These are phyloP conservation scores for Phyllostachys edulis DNA, from an alignment of 176 grass and related monocot genomes.

Conservation along the genomic window DNA sequence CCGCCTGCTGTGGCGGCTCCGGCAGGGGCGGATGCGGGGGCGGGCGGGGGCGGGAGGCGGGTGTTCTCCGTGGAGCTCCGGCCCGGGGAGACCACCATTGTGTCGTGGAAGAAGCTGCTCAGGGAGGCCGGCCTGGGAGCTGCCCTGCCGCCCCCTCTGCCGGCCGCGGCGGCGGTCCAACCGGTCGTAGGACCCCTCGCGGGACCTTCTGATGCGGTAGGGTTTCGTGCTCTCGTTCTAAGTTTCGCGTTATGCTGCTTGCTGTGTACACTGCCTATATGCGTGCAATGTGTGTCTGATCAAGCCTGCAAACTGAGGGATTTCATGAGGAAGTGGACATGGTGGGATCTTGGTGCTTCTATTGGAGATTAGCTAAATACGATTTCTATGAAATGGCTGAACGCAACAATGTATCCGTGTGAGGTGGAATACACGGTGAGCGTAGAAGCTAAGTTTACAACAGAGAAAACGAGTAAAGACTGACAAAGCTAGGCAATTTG, in stretches of 20 bases:
- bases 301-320: neutral
- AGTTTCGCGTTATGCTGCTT: neutral
- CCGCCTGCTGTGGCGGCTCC: neutral
- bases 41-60: constrained; percentile 12
- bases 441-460: neutral
- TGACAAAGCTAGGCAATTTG: neutral
- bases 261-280: neutral
- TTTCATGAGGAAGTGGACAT: neutral
- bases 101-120: constrained; percentile 73
- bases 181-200: neutral
- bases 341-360: neutral
- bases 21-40: neutral
- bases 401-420: neutral
- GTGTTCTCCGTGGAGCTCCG: constrained; percentile 59
- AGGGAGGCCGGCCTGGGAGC: constrained; percentile 39
- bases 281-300: neutral
- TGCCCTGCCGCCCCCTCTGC: neutral
- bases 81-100: constrained; percentile 77
- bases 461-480: neutral
- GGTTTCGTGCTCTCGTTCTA: neutral
- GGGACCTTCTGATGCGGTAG: constrained; percentile 43
- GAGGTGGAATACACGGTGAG: neutral
- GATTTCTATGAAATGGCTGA: neutral
- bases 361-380: neutral
- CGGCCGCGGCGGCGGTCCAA: neutral